Evolutionary conservation across 2,329 filamentous ascomycete species (phyloP).

Genomic region (Cladosporium phlei): DNA sequence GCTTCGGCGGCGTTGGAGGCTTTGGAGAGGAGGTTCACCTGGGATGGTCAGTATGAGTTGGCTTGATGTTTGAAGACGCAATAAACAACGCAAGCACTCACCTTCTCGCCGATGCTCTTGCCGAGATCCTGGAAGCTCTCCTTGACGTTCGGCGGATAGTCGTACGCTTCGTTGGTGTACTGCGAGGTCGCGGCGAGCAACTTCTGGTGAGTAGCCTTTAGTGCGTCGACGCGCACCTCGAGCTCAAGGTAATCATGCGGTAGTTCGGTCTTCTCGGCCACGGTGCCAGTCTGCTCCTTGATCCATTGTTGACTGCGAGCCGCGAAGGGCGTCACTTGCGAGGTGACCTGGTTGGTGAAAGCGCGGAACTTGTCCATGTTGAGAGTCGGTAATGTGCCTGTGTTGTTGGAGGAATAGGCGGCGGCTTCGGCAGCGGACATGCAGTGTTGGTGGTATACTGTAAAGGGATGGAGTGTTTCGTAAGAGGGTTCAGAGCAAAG

Average conservation of each 20-base stretch:
- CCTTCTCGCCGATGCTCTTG: constrained; percentile 93
- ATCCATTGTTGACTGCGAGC: constrained; percentile 94
- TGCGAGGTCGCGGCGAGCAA: constrained; percentile 94
- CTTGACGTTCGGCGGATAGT: constrained; percentile 96
- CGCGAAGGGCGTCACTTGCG: constrained; percentile 85
- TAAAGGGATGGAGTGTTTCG: too few relatives aligned
- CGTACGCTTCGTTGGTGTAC: constrained; percentile 81
- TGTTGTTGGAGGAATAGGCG: constrained; percentile 8
- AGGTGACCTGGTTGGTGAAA: constrained; percentile 62
- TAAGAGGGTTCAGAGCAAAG: too few relatives aligned
- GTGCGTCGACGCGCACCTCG: constrained; percentile 95
- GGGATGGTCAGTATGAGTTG: background rate
- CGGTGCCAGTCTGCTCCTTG: constrained; percentile 94
- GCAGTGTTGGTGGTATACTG: background rate
- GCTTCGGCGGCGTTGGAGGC: constrained; percentile 86
- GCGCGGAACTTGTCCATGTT: constrained; percentile 65
- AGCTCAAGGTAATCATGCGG: constrained; percentile 97
- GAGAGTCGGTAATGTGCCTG: background rate
- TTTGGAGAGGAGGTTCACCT: constrained; percentile 67
- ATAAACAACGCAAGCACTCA: constrained; percentile 34
- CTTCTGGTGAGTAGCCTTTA: constrained; percentile 96
- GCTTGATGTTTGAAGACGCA: background rate
- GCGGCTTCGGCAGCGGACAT: constrained; percentile 9
- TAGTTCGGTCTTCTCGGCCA: constrained; percentile 95
- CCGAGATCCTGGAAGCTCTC: constrained; percentile 96